Conservation (phyloP, 106 monocot genomes). For the Dioscorea dumetorum region DNA sequence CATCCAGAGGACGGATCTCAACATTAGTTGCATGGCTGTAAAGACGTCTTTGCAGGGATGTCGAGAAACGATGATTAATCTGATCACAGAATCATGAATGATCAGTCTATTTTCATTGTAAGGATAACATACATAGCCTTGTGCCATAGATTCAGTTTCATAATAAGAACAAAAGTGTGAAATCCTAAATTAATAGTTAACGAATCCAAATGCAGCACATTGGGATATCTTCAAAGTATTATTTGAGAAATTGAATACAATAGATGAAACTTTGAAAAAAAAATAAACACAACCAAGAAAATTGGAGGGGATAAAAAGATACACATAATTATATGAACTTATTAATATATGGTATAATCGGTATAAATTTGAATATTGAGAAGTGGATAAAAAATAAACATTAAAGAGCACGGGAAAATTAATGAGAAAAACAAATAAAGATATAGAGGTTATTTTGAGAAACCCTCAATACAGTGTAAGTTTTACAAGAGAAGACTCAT, state of each 20-base stretch:
- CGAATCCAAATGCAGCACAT: not conserved
- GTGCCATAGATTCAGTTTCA: not conserved
- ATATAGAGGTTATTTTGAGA: not conserved
- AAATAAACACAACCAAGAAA: no score
- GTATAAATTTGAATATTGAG: no score
- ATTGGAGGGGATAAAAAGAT: no score
- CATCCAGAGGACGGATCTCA: conserved; percentile 5
- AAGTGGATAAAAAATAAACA: no score
- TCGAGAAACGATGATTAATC: conserved; percentile 7
- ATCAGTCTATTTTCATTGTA: not conserved
- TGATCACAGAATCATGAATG: not conserved
- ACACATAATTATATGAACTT: no score
- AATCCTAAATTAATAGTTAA: not conserved
- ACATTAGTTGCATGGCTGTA: conserved; percentile 1
- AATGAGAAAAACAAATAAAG: not conserved
- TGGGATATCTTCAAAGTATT: not conserved
- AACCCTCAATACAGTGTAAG: not conserved
- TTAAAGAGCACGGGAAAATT: no score
- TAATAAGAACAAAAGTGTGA: not conserved
- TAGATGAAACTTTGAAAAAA: no score
- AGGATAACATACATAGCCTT: not conserved
- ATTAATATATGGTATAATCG: no score
- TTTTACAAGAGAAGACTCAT: not conserved
- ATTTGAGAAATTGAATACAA: not conserved
- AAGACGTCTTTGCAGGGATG: conserved; percentile 3